Percentiles rank a stretch among this genome's conserved stretches.
Evolutionary conservation across 176 grass and related monocot species (phyloP).

Genomic region (Oryza longistaminata): DNA sequence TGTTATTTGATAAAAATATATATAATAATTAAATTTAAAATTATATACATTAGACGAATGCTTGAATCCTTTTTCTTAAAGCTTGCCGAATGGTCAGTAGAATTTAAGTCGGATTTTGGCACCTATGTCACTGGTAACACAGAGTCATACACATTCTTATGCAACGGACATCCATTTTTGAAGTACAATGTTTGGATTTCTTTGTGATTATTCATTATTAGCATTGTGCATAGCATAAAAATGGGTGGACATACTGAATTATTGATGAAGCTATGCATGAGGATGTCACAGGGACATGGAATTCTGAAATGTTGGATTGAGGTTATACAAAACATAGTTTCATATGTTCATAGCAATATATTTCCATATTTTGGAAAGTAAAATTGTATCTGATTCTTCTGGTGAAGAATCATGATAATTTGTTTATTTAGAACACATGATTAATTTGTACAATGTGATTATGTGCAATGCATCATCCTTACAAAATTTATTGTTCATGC

Average conservation of each 20-base stretch:
- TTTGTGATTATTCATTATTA: not conserved
- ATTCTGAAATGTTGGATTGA: not conserved
- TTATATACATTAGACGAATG: too few relatives aligned
- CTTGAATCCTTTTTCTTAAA: too few relatives aligned
- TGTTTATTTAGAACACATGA: not conserved
- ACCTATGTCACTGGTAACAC: not conserved
- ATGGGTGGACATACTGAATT: not conserved
- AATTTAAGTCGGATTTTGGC: too few relatives aligned
- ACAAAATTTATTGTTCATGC: constrained; percentile 26
- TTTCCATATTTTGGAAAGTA: constrained; percentile 18
- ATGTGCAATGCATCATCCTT: constrained; percentile 15
- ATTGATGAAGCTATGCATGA: not conserved
- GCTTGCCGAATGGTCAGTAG: too few relatives aligned
- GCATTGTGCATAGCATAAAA: not conserved
- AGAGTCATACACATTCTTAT: not conserved
- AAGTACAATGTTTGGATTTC: not conserved
- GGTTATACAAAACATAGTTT: not conserved
- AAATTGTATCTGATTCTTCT: not conserved
- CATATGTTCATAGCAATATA: not conserved
- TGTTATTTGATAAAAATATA: too few relatives aligned
- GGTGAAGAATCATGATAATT: not conserved
- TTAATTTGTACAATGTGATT: constrained; percentile 10
- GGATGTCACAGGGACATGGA: not conserved
- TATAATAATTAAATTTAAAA: too few relatives aligned
- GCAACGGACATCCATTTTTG: not conserved